Evolutionary conservation across 1,284 basidiomycete species (phyloP).

Genomic region (Fistulinella cinereoalba): DNA sequence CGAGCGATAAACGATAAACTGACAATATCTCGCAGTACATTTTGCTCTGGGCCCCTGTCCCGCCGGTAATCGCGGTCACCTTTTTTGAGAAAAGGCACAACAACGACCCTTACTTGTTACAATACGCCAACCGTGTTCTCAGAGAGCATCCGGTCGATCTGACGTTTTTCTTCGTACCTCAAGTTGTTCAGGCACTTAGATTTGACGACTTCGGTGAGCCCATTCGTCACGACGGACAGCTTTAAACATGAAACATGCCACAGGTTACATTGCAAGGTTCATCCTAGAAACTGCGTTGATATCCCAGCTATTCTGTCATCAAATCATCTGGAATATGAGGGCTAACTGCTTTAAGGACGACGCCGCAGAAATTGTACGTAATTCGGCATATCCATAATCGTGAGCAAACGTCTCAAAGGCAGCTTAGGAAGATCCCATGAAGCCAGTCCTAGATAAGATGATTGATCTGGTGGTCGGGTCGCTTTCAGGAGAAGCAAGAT

Average conservation of each 20-base stretch:
- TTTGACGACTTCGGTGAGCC: conserved; percentile 78
- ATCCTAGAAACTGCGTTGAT: conserved; percentile 98
- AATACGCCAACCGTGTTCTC: conserved; percentile 95
- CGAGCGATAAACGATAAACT: too few relatives aligned
- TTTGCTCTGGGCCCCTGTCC: conserved; percentile 84
- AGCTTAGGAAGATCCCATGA: conserved; percentile 86
- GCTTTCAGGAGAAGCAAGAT: conserved; percentile 86
- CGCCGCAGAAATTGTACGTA: conserved; percentile 70
- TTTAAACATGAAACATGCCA: conserved; percentile 1
- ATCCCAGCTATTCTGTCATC: conserved; percentile 97
- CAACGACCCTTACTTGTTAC: conserved; percentile 83
- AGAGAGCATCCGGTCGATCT: conserved; percentile 94
- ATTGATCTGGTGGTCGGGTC: conserved; percentile 79
- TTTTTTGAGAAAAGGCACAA: conserved; percentile 86
- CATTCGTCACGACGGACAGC: neutral
- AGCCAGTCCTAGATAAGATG: conserved; percentile 90
- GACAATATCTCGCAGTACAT: conserved; percentile 58
- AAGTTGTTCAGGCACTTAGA: conserved; percentile 94
- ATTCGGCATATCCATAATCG: neutral
- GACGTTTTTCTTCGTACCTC: conserved; percentile 99
- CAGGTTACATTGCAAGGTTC: conserved; percentile 93
- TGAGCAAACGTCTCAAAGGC: conserved; percentile 2
- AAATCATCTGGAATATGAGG: conserved; percentile 99
- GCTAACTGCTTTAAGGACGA: conserved; percentile 97
- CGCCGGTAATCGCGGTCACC: conserved; percentile 83